Evolutionary conservation across 208 protist genomes (phyloP), one percentile per base, ranked within the genome.

Genomic region (Leishmania guyanensis): DNA sequence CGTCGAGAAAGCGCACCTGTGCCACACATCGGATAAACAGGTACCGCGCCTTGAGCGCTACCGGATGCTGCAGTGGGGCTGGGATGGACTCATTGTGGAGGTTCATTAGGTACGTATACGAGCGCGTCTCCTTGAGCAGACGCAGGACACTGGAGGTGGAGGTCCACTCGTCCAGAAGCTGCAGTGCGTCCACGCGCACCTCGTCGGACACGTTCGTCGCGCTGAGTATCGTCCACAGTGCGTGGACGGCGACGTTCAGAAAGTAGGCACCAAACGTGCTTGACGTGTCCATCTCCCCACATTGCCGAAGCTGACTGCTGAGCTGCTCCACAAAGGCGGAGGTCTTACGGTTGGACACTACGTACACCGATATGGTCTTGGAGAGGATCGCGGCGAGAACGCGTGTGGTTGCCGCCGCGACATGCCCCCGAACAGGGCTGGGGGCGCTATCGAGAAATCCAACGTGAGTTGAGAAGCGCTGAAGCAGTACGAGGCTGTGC

Each of bases 1-100:
- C 29, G 75, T 84, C 77, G 36, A 86, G 68, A n/a, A 87, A 81
- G 79, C 80, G 80, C 26, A 81, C 69, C 54, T 82, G 85, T 3
- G 78, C 84, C 6, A 91, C 88, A 39, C 88, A 91, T 17, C 85
- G 84, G 20, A 83, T 79, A 75, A 89, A 91, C 29, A 84, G 70
- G 75, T 84, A 87, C 43, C 88, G 84, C 54, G 84, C 62, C 16
- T 50, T 75, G 39, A 84, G 72, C 14, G 75, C 68, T 36, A 51
- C 84, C 0, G 78, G 54, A n/a, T 79, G 70, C 17, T 66, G 83
- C 64, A 86, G 80, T 36, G 80, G 71, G 0, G 53, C 29, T 16
- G 82, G 82, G 48, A 82, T 75, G 5, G 77, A 70, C 22, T 85
- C 64, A 9, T 68, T 29, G 16, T 75, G 33, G 29, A 85, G 71